Conservation (phyloP, 306 rosid species). For the Echinosophora koreensis region DNA sequence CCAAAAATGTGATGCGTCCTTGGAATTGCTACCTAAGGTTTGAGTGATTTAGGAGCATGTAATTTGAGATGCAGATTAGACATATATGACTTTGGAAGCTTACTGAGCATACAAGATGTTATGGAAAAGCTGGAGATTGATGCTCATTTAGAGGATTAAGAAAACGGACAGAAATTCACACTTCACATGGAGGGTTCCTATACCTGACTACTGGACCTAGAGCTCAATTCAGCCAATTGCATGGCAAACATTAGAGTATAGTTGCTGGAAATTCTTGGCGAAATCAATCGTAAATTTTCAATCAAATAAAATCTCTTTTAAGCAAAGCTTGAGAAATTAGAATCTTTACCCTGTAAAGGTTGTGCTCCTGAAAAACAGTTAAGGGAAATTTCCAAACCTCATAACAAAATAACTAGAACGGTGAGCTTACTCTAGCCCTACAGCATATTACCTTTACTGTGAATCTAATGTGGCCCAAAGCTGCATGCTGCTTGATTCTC, state of each 20-base stretch:
- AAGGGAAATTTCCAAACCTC: neutral
- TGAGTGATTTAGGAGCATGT: neutral
- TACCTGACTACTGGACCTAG: neutral
- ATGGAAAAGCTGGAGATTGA: neutral
- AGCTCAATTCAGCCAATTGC: neutral
- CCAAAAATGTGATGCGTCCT: neutral
- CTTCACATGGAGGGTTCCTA: neutral
- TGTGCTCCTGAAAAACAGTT: neutral
- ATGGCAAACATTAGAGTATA: neutral
- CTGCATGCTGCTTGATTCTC: neutral
- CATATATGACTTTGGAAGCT: conserved; percentile 9
- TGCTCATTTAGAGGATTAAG: neutral
- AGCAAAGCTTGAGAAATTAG: neutral
- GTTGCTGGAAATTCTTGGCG: neutral
- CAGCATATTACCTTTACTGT: neutral
- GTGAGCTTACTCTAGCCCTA: neutral
- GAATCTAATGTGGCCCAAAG: neutral
- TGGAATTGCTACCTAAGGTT: neutral
- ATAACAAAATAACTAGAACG: neutral
- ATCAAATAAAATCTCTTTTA: neutral
- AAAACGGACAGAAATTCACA: neutral
- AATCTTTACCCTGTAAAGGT: neutral
- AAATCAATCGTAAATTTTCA: neutral
- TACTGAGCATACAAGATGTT: neutral
- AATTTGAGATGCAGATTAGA: conserved; percentile 12